These are phyloP conservation scores for Ilyonectria sp. DNA, from an alignment of 2,329 filamentous ascomycete genomes.

Conservation along the genomic window DNA sequence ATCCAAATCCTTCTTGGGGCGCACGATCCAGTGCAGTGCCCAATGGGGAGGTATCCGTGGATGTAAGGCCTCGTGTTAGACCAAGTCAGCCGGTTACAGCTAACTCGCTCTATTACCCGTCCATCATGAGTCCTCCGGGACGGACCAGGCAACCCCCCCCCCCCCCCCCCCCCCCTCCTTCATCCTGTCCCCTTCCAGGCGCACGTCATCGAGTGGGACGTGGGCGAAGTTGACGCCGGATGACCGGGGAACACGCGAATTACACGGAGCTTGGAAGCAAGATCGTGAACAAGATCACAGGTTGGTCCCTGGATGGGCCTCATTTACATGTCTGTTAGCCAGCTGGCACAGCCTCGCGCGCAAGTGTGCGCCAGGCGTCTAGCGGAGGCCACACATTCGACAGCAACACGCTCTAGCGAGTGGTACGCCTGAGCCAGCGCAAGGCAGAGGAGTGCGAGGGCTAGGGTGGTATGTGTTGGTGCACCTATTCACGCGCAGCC, in stretches of 20 bases:
- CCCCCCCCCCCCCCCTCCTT: not conserved
- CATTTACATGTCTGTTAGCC: conserved; percentile 24
- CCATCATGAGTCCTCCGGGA: conserved; percentile 21
- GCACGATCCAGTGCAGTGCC: conserved; percentile 19
- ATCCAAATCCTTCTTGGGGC: conserved; percentile 24
- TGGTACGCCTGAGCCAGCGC: conserved; percentile 9
- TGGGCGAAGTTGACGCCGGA: conserved; percentile 30
- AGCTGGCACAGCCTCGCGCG: conserved; percentile 36
- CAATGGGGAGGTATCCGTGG: conserved; percentile 32
- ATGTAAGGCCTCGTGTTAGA: conserved; percentile 32
- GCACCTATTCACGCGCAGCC: conserved; percentile 44
- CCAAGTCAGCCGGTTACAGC: conserved; percentile 31
- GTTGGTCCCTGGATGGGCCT: conserved; percentile 23
- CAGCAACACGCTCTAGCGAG: conserved; percentile 35
- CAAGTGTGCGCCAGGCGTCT: conserved; percentile 32
- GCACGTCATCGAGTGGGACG: conserved; percentile 41
- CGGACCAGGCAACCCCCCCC: conserved; percentile 34
- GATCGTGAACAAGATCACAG: conserved; percentile 46
- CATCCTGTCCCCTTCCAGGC: conserved; percentile 7
- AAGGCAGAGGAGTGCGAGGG: conserved; percentile 21
- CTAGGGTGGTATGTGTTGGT: conserved; percentile 27
- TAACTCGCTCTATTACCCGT: conserved; percentile 38
- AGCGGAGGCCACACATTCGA: conserved; percentile 34
- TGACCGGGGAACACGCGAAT: conserved; percentile 40
- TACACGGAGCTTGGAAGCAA: conserved; percentile 15